phyloP scores from a whole-genome alignment of 2,329 filamentous ascomycete species.

The Xylariaceae sp. region DNA sequence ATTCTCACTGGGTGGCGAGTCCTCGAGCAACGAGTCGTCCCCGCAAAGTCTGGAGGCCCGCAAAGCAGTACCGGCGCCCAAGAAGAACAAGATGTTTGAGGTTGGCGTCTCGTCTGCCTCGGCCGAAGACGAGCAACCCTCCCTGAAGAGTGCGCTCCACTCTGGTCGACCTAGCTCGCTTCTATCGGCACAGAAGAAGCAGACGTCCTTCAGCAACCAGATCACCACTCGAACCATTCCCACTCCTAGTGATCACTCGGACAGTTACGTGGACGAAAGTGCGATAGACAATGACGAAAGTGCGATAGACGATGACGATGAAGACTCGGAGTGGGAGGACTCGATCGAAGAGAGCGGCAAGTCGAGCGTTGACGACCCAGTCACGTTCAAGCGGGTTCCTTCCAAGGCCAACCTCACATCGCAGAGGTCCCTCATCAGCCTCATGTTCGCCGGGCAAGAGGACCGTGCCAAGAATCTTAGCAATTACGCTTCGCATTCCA shows the following conservation, averaged over 20 bases:
- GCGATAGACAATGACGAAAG: constrained; percentile 77
- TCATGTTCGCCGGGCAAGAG: constrained; percentile 71
- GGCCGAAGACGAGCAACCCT: constrained; percentile 69
- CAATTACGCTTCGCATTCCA: constrained; percentile 57
- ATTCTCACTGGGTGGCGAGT: constrained; percentile 71
- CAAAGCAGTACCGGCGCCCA: constrained; percentile 22
- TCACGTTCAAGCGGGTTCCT: constrained; percentile 83
- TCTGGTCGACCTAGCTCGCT: constrained; percentile 35
- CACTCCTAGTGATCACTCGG: constrained; percentile 47
- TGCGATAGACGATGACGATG: constrained; percentile 69
- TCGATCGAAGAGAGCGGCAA: constrained; percentile 75
- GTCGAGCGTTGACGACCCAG: constrained; percentile 71
- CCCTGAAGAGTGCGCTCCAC: constrained; percentile 50
- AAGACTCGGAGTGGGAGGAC: constrained; percentile 53
- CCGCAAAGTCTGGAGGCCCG: constrained; percentile 41
- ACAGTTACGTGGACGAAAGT: constrained; percentile 69
- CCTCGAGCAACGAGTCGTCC: constrained; percentile 73
- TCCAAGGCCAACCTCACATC: constrained; percentile 80
- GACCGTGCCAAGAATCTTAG: constrained; percentile 64
- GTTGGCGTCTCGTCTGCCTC: constrained; percentile 57
- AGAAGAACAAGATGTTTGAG: constrained; percentile 41
- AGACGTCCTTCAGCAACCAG: constrained; percentile 73
- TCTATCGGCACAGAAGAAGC: constrained; percentile 56
- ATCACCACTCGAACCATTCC: constrained; percentile 61
- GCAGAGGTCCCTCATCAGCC: constrained; percentile 79